A percentile compares a stretch with the other conserved stretches of the same genome.
Evolutionary conservation across 768 basidiomycete species (phyloP).

Genomic region (Tylopilus vinaceipallidus): DNA sequence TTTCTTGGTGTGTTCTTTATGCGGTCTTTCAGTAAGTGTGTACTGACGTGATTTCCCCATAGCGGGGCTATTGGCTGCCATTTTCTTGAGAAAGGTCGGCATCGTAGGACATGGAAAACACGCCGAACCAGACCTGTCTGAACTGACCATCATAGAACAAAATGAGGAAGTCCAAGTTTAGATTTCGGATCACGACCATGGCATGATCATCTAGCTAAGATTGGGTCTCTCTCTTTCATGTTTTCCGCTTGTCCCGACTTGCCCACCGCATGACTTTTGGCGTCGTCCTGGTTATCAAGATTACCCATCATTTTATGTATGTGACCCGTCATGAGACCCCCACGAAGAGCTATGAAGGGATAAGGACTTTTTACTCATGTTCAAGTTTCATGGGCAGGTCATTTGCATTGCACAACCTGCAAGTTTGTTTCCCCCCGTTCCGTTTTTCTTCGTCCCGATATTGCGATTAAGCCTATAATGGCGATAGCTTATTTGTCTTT

Average conservation of each 20-base stretch:
- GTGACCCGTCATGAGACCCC: neutral
- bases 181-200: neutral
- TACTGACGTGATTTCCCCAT: neutral
- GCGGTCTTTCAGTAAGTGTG: neutral
- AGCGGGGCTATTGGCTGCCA: conserved; percentile 33
- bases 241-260: neutral
- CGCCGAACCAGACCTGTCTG: conserved; percentile 13
- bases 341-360: conserved; percentile 6
- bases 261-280: neutral
- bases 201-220: neutral
- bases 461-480: no score
- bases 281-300: neutral
- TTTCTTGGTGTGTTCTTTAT: conserved; percentile 42
- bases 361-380: neutral
- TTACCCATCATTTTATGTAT: neutral
- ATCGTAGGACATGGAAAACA: conserved; percentile 34
- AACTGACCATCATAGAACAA: conserved; percentile 22
- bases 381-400: neutral
- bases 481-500: neutral
- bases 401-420: neutral
- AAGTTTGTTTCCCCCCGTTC: neutral
- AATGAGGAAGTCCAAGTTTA: conserved; percentile 6
- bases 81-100: conserved; percentile 42
- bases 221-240: neutral
- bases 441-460: neutral